Evolutionary conservation across 139 green algal species (phyloP), one percentile per base, ranked within the genome.

Genomic region (Chlorella vulgaris): DNA sequence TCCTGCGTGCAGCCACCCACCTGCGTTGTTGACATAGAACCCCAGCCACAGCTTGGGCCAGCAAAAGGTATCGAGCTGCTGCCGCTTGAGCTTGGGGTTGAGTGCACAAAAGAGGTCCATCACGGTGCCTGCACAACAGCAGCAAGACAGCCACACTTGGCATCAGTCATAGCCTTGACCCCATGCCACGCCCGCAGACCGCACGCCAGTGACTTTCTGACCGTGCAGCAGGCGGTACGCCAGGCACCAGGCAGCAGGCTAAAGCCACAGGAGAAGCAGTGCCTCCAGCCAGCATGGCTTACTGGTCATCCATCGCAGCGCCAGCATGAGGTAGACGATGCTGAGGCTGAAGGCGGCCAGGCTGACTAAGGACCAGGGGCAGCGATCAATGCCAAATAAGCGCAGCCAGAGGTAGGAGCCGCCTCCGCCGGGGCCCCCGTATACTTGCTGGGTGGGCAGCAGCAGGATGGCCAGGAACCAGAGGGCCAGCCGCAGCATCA

Each of bases 281-380:
- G n/a, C n/a, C n/a, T n/a, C n/a, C n/a, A n/a, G n/a, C n/a, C n/a
- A n/a, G n/a, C n/a, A n/a, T n/a, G n/a, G n/a, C n/a, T n/a, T 42
- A 83, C 86, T 42, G 51, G 82, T 89, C 87, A 91, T 91, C 86
- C 85, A 88, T 21, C 53, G 35, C 22, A 88, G 63, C n/a, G 86
- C 70, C 1, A 39, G 1, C 47, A 69, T 67, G 5, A 82, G 55
- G 43, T 73, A 87, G 0, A 51, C 71, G 3, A 69, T 55, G 69
- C 31, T 82, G 18, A 28, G 47, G 24, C 51, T 62, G 74, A 86
- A 89, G 0, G 66, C 69, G 0, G 35, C n/a, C 8, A 69, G 38
- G 47, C 33, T 79, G 29, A 60, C 76, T n/a, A 73, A 47, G 10
- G 39, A 40, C 40, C 58, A 67, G 26, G 33, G 26, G 55, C 78